Conservation (phyloP, 495 filamentous ascomycete species). For the Talaromyces stipitatus region DNA sequence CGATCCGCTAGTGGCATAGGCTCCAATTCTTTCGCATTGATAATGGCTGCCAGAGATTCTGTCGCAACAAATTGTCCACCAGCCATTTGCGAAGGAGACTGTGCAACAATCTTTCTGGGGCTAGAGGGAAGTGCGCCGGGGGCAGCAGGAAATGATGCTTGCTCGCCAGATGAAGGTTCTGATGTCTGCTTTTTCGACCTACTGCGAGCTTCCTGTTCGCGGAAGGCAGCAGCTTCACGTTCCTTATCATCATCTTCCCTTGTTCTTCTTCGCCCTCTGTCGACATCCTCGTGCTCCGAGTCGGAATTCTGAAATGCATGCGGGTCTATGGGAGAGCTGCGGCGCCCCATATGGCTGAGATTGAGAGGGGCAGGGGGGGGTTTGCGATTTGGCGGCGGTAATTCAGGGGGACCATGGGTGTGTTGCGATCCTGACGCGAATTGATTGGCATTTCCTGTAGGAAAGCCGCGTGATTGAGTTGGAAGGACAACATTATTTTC, state of each 20-base stretch:
- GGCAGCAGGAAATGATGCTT: slow-evolving; percentile 4
- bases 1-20: slow-evolving; percentile 17
- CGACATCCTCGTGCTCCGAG: slow-evolving; percentile 77
- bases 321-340: slow-evolving; percentile 36
- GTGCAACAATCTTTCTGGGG: slow-evolving; percentile 17
- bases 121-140: slow-evolving; percentile 14
- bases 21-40: slow-evolving; percentile 23
- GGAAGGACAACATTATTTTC: background rate
- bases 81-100: slow-evolving; percentile 20
- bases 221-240: slow-evolving; percentile 56
- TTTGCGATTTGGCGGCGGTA: slow-evolving; percentile 60
- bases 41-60: slow-evolving; percentile 27
- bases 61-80: slow-evolving; percentile 15
- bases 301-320: slow-evolving; percentile 55
- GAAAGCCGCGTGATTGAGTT: background rate
- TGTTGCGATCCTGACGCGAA: background rate
- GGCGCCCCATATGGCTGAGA: slow-evolving; percentile 39
- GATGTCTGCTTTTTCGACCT: slow-evolving; percentile 56
- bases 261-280: slow-evolving; percentile 76
- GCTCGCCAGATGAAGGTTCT: slow-evolving; percentile 11
- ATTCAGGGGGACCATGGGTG: slow-evolving; percentile 9
- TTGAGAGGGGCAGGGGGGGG: slow-evolving; percentile 79
- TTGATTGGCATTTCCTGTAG: background rate
- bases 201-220: slow-evolving; percentile 58
- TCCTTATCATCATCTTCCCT: slow-evolving; percentile 81